Evolutionary conservation across 306 rosid genomes (phyloP), one percentile per base, ranked within the genome.

Genomic region (Macrotyloma uniflorum): DNA sequence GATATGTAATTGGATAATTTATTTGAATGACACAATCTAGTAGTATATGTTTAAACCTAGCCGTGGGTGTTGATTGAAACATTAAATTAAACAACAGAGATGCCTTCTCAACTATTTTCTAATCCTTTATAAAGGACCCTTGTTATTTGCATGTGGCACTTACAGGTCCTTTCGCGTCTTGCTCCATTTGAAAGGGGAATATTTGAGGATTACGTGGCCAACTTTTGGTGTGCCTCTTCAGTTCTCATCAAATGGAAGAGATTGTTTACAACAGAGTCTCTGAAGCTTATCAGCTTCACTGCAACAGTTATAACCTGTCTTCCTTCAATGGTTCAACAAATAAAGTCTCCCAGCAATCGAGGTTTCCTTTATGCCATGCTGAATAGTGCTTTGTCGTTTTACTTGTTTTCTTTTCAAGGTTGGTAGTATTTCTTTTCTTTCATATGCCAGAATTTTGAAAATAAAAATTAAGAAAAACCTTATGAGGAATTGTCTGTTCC

Each of bases 121-220:
- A 55, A 74, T 67, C 30, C 63, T 76, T n/a, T 47, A 28, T 19
- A 40, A 38, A 1, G 46, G 24, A 70, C 76, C 61, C 30, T 71
- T 46, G 32, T 45, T 66, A 66, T 62, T 49, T 84, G 14, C 53
- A 8, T 69, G 49, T 38, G 82, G 51, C 50, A 47, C 67, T 80
- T 83, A 94, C 87, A 94, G 98, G 97, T 95, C 77, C 87, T 92
- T 70, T 79, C 91, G 13, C 96, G 96, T 23, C 93, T 95, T 70
- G 93, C 97, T 73, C 98, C 98, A 40, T 95, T 95, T 70, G 98
- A 95, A 82, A 85, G 98, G 80, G 98, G 98, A 45, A 75, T 95
- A 87, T 92, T 87, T 67, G 98, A 92, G 88, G 98, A 95, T 76
- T 95, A 92, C 33, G 97, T 95, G 67, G 99, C 97, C 67, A 95